These are phyloP conservation scores for Leccinum disarticulatum DNA, from an alignment of 768 basidiomycete genomes.

Conservation along the genomic window DNA sequence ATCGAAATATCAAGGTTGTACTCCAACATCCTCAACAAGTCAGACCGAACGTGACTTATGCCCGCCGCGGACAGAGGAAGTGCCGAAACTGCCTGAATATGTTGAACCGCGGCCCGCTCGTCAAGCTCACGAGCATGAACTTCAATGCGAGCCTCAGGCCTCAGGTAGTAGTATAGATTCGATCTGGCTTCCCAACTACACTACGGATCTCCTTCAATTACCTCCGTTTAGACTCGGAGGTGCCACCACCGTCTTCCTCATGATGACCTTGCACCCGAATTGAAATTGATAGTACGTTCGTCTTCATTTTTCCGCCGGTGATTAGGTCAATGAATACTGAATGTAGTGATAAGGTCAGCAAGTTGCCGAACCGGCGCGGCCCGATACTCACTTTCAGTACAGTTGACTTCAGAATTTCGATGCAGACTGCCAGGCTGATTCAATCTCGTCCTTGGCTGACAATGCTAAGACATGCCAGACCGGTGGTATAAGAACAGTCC, in stretches of 20 bases:
- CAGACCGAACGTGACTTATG: not conserved
- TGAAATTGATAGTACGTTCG: not conserved
- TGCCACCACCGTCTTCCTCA: not conserved
- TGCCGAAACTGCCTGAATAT: too few species aligned
- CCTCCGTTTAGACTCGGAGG: not conserved
- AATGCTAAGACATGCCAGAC: conserved; percentile 14
- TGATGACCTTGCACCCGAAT: not conserved
- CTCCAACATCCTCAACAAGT: not conserved
- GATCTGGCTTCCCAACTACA: not conserved
- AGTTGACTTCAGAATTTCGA: conserved; percentile 5
- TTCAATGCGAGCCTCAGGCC: not conserved
- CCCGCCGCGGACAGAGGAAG: not conserved
- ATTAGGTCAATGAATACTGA: not conserved
- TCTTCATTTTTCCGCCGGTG: not conserved
- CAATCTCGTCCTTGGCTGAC: conserved; percentile 19
- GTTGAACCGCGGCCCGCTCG: too few species aligned
- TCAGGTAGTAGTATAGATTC: not conserved
- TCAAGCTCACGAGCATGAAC: not conserved
- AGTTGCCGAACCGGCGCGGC: not conserved
- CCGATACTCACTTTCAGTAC: not conserved
- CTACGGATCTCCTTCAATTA: not conserved
- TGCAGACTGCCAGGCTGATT: conserved; percentile 13
- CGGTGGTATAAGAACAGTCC: conserved; percentile 21
- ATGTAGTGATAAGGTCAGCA: not conserved
- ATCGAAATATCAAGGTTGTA: too few species aligned